Evolutionary conservation across 495 filamentous ascomycete genomes (phyloP).

Genomic region (Penicillium psychrofluorescens): DNA sequence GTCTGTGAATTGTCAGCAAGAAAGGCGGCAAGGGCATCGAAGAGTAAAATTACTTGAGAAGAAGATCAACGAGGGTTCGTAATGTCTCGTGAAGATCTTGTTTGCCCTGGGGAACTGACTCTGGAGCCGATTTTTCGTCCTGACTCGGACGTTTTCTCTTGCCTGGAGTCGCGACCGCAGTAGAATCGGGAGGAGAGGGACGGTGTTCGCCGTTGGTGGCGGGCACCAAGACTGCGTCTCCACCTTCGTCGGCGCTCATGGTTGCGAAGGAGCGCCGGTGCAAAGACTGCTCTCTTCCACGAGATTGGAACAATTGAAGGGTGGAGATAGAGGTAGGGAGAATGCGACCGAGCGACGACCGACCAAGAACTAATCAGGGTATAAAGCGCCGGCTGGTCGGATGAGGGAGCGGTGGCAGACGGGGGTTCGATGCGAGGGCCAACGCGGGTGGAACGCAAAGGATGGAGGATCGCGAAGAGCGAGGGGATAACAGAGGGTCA

Average conservation of each 20-base stretch:
- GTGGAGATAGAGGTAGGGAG: constrained; percentile 1
- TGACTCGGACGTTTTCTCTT: constrained; percentile 43
- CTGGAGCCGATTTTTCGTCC: constrained; percentile 27
- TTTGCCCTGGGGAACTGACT: constrained; percentile 26
- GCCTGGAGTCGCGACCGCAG: constrained; percentile 29
- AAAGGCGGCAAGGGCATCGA: background rate
- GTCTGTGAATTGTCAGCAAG: constrained; percentile 24
- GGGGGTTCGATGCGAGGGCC: constrained; percentile 21
- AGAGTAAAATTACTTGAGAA: constrained; percentile 25
- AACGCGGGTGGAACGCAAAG: constrained; percentile 12
- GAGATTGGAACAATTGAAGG: background rate
- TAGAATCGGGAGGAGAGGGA: constrained; percentile 15
- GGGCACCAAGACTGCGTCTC: constrained; percentile 26
- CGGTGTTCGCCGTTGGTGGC: constrained; percentile 32
- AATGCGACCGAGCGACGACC: constrained; percentile 1
- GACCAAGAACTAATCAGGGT: constrained; percentile 1
- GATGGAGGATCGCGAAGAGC: constrained; percentile 27
- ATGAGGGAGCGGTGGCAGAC: constrained; percentile 3
- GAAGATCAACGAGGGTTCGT: constrained; percentile 31
- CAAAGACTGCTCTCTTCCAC: constrained; percentile 3
- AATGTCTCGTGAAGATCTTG: constrained; percentile 33
- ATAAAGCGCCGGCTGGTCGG: constrained; percentile 3
- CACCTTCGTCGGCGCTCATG: constrained; percentile 40
- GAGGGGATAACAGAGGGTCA: constrained; percentile 13
- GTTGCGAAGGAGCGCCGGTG: constrained; percentile 21